Conservation (phyloP, 495 filamentous ascomycete genomes). For the Talaromyces thailandensis region DNA sequence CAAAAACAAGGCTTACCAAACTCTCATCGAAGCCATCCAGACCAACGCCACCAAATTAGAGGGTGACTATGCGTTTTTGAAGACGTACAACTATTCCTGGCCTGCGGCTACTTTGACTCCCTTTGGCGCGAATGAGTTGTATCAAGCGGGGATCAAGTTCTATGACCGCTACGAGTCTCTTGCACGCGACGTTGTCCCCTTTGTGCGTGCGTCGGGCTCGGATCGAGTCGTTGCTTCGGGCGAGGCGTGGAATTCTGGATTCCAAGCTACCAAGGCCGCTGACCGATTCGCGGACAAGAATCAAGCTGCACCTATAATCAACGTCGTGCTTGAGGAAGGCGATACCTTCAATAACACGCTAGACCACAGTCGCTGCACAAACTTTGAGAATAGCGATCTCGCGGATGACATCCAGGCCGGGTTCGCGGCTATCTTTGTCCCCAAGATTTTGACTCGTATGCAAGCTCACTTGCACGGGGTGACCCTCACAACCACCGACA, state of each 20-base stretch:
- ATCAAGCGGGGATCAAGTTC: slow-evolving; percentile 55
- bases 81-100: slow-evolving; percentile 50
- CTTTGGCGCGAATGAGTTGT: slow-evolving; percentile 55
- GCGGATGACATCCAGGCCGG: slow-evolving; percentile 32
- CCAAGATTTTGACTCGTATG: slow-evolving; percentile 44
- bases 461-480: slow-evolving; percentile 45
- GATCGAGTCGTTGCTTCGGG: slow-evolving; percentile 56
- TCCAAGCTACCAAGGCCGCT: slow-evolving; percentile 37
- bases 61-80: slow-evolving; percentile 45
- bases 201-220: slow-evolving; percentile 52
- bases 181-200: slow-evolving; percentile 36
- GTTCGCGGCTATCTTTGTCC: slow-evolving; percentile 44
- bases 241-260: slow-evolving; percentile 53
- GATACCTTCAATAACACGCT: slow-evolving; percentile 56
- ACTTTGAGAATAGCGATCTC: slow-evolving; percentile 33
- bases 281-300: slow-evolving; percentile 18
- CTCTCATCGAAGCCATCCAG: slow-evolving; percentile 46
- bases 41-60: slow-evolving; percentile 33
- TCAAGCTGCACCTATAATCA: slow-evolving; percentile 36
- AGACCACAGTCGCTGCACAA: slow-evolving; percentile 49
- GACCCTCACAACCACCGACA: slow-evolving; percentile 44
- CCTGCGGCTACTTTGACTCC: slow-evolving; percentile 55
- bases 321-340: slow-evolving; percentile 47
- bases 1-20: slow-evolving; percentile 41
- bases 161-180: slow-evolving; percentile 51